Conservation (phyloP, 139 green algal genomes). For the Klebsormidium nitens region DNA sequence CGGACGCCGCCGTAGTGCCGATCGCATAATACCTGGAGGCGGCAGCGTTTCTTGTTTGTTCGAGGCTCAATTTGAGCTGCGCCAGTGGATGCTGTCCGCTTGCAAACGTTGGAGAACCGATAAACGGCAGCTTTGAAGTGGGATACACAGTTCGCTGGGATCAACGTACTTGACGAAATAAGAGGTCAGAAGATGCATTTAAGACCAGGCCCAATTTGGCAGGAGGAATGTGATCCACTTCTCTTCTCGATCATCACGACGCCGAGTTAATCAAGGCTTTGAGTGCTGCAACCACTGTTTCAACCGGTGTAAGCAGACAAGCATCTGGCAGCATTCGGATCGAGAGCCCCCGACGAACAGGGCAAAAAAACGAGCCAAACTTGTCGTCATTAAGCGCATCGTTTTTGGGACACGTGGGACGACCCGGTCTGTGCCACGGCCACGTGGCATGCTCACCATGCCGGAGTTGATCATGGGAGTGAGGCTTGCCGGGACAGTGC, state of each 20-base stretch:
- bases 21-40: slow-evolving; percentile 40
- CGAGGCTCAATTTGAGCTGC: not conserved
- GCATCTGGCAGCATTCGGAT: too few species aligned
- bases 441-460: slow-evolving; percentile 57
- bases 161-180: not conserved
- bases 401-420: too few species aligned
- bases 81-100: not conserved
- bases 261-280: too few species aligned
- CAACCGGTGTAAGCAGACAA: too few species aligned
- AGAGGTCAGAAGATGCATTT: not conserved
- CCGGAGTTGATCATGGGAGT: slow-evolving; percentile 96
- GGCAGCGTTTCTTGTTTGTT: too few species aligned
- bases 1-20: slow-evolving; percentile 94
- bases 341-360: too few species aligned
- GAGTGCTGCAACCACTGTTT: too few species aligned
- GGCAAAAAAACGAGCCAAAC: too few species aligned
- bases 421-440: not conserved
- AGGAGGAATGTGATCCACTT: not conserved
- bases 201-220: not conserved
- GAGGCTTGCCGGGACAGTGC: slow-evolving; percentile 73
- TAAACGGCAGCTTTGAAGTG: not conserved
- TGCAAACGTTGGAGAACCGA: not conserved
- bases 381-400: too few species aligned
- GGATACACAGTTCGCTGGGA: not conserved
- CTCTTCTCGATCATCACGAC: too few species aligned